Evolutionary conservation across 1,284 basidiomycete genomes (phyloP), one percentile per base, ranked within the genome.

Genomic region (Athelia psychrophila): DNA sequence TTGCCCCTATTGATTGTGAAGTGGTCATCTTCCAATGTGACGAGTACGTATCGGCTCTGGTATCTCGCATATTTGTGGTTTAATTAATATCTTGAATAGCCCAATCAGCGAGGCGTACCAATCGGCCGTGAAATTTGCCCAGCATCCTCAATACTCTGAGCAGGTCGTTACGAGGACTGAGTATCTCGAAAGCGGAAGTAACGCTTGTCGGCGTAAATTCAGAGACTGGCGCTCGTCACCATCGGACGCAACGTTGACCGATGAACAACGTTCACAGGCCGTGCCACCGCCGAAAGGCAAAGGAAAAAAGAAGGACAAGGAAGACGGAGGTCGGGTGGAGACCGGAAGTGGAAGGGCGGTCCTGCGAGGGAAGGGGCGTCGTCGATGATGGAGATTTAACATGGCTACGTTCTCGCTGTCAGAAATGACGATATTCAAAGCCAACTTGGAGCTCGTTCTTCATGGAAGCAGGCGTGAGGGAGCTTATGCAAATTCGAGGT

Each of bases 111-210:
- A 87, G 66, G 81, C 84, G 0, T 94, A 90, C 68, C 73, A 75
- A 51, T 80, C 88, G 36, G 90, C 89, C 0, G 68, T 80, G 51
- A 70, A 74, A 9, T 81, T 93, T 57, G 80, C 83, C 36, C 70
- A 68, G 48, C 74, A 74, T 40, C 73, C 83, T 15, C 72, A 74
- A 51, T 84, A 88, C 60, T 55, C 70, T 2, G 70, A 76, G 44
- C 69, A 72, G 48, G 72, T 77, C 13, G 81, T 95, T 58, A 91
- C 91, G 2, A 76, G 88, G 35, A 81, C 80, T 48, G 92, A 95
- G 64, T 96, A 94, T 69, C 73, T 82, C 50, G 93, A 95, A 69
- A 79, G 78, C 55, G 93, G 93, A 32, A 86, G 82, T 58, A 81
- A 75, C 53, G 87, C 86, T 54, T 84, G 83, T 55, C 78, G 89